phyloP scores from a whole-genome alignment of 768 basidiomycete genomes.

The Hygrocybe coccinea region DNA sequence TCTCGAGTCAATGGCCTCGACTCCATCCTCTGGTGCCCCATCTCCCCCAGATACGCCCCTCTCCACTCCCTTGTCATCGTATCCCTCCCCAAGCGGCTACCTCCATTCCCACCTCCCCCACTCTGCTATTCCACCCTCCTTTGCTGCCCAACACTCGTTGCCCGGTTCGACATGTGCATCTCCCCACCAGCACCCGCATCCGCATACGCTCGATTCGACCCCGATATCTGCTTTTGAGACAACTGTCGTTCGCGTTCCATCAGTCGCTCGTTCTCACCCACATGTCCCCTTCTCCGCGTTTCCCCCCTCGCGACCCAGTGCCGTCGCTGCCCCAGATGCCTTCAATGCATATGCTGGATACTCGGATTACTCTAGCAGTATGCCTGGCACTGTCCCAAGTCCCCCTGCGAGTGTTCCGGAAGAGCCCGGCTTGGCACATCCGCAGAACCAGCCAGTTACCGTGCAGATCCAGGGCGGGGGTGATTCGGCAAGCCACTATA shows the following conservation, averaged over 20 bases:
- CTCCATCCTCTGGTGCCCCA: constrained; percentile 39
- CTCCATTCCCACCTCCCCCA: constrained; percentile 36
- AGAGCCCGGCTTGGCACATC: background rate
- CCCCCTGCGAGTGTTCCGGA: constrained; percentile 17
- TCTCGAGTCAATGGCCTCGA: constrained; percentile 40
- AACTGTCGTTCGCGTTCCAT: constrained; percentile 25
- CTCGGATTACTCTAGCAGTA: constrained; percentile 53
- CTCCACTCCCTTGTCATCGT: constrained; percentile 44
- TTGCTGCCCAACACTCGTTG: background rate
- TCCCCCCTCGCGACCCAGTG: constrained; percentile 20
- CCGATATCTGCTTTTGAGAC: constrained; percentile 51
- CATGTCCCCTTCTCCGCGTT: constrained; percentile 22
- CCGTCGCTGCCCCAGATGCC: constrained; percentile 39
- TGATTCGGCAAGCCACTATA: constrained; percentile 28
- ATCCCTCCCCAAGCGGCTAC: constrained; percentile 40
- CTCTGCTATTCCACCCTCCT: constrained; percentile 30
- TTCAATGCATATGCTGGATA: constrained; percentile 71
- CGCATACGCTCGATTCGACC: constrained; percentile 21
- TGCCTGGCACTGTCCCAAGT: constrained; percentile 45
- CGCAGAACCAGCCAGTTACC: background rate
- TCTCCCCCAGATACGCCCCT: constrained; percentile 49
- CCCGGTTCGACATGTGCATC: background rate
- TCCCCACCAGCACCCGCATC: constrained; percentile 19
- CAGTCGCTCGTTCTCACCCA: constrained; percentile 18
- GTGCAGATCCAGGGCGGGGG: constrained; percentile 7